phyloP scores from a whole-genome alignment of 2,329 filamentous ascomycete species.

The Xylaria hypoxylon region DNA sequence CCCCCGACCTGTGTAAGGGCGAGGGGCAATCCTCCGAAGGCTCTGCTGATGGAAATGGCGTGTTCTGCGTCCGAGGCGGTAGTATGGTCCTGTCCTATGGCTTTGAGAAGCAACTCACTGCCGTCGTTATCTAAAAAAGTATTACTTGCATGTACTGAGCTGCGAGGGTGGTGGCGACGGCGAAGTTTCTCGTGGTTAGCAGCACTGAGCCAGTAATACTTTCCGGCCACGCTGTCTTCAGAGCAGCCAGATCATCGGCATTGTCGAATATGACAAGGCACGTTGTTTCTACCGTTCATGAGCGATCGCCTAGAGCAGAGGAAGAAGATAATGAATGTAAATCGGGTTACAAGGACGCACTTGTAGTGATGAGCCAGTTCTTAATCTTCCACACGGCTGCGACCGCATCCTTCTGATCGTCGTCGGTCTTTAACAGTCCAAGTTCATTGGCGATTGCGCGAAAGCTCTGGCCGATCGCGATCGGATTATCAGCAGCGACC shows the following conservation, averaged over 20 bases:
- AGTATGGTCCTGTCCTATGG: constrained; percentile 39
- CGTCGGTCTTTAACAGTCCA: constrained; percentile 37
- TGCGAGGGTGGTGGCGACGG: constrained; percentile 23
- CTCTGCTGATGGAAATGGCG: constrained; percentile 38
- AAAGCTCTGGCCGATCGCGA: constrained; percentile 19
- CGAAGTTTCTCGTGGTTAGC: constrained; percentile 36
- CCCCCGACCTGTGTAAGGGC: constrained; percentile 49
- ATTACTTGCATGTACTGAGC: constrained; percentile 20
- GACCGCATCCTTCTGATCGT: constrained; percentile 40
- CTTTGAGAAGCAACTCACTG: constrained; percentile 46
- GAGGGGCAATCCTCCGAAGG: constrained; percentile 48
- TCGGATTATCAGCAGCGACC: constrained; percentile 46
- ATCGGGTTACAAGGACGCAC: constrained; percentile 22
- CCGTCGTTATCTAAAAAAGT: constrained; percentile 31
- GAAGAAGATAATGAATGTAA: neutral
- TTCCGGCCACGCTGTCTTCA: constrained; percentile 46
- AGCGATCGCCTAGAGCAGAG: neutral
- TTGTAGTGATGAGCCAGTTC: constrained; percentile 44
- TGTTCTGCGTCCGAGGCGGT: constrained; percentile 33
- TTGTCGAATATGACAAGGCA: constrained; percentile 50
- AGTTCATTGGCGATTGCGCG: constrained; percentile 41
- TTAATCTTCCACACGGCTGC: constrained; percentile 44
- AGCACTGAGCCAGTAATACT: constrained; percentile 34
- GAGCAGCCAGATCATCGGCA: constrained; percentile 44
- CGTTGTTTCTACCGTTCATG: constrained; percentile 5